Base-by-base conservation (phyloP, 78 protist genomes). In the Bigelowiella natans region DNA sequence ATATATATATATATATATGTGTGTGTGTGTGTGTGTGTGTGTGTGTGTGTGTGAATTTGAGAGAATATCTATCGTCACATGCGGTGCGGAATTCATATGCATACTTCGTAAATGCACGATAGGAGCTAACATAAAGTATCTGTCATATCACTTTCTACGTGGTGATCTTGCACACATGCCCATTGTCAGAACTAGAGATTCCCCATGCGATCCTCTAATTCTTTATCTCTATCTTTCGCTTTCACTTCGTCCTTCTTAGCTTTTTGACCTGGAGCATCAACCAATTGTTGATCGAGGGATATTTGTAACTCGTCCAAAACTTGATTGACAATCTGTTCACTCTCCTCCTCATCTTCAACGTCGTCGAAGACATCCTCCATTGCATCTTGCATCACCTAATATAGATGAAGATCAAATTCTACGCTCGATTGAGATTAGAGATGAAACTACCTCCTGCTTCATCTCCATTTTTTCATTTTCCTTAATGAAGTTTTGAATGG, bases 391-490 rank as follows among this genome's bases (percentile, higher is more conserved):
- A 51, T 51, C 34, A 51, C 73, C 73, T 51, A 51, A 51, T 26
- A 51, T n/a, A n/a, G n/a, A n/a, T n/a, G n/a, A n/a, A n/a, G n/a
- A n/a, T n/a, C n/a, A n/a, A n/a, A n/a, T n/a, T 18, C 73, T 26
- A 51, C 18, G 18, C 18, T 51, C 18, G 7, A 7, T 26, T 7
- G 73, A 18, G 73, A 26, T 51, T 51, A 7, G 7, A 18, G 7
- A 18, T 51, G 18, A 51, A 51, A 26, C 7, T 26, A 85, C 38
- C 38, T 85, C 87, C 18, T 85, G 87, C 38, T 85, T 85, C 87
- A 85, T 85, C 38, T 85, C 87, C 87, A 85, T 85, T 18, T 85
- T 85, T 18, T 85, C 87, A 85, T 37, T 85, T 11, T 85, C 87
- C 87, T 37, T 85, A 11, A 37, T 37, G 38, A 37, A 85, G 36